Evolutionary conservation across 2,329 filamentous ascomycete genomes (phyloP).

Genomic region (Aspergillus novoparasiticus): DNA sequence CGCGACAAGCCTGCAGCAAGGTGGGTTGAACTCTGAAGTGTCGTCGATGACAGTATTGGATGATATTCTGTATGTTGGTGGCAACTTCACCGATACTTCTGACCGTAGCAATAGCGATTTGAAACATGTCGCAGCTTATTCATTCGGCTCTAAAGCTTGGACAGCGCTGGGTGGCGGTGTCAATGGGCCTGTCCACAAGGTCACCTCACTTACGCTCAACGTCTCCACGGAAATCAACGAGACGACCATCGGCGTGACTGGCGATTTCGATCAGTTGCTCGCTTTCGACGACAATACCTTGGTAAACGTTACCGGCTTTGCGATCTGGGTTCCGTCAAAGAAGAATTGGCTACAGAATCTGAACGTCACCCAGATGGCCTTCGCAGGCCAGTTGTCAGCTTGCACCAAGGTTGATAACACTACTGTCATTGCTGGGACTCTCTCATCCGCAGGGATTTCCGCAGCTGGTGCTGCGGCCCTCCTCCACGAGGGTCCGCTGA

Average conservation of each 20-base stretch:
- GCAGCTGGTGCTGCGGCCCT: conserved; percentile 74
- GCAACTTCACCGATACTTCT: conserved; percentile 76
- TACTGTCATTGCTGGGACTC: conserved; percentile 77
- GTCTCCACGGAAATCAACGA: conserved; percentile 69
- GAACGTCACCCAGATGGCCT: conserved; percentile 62
- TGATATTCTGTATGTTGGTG: conserved; percentile 75
- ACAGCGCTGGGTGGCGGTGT: conserved; percentile 80
- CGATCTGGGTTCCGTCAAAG: conserved; percentile 85
- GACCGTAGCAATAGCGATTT: conserved; percentile 65
- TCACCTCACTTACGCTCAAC: conserved; percentile 80
- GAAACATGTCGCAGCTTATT: conserved; percentile 75
- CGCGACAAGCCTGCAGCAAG: conserved; percentile 63
- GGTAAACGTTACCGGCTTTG: conserved; percentile 72
- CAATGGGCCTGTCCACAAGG: conserved; percentile 72
- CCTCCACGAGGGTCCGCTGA: conserved; percentile 40
- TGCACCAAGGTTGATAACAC: conserved; percentile 61
- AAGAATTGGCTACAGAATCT: conserved; percentile 88
- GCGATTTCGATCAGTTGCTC: conserved; percentile 73
- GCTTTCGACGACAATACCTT: conserved; percentile 64
- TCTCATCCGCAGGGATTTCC: conserved; percentile 73
- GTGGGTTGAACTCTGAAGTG: conserved; percentile 81
- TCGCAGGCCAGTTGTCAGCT: conserved; percentile 73
- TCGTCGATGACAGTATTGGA: conserved; percentile 68
- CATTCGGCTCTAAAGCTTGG: conserved; percentile 71
- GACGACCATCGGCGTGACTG: conserved; percentile 76